These are phyloP conservation scores for Fusarium torreyae DNA, from an alignment of 2,329 filamentous ascomycete species.

Conservation along the genomic window DNA sequence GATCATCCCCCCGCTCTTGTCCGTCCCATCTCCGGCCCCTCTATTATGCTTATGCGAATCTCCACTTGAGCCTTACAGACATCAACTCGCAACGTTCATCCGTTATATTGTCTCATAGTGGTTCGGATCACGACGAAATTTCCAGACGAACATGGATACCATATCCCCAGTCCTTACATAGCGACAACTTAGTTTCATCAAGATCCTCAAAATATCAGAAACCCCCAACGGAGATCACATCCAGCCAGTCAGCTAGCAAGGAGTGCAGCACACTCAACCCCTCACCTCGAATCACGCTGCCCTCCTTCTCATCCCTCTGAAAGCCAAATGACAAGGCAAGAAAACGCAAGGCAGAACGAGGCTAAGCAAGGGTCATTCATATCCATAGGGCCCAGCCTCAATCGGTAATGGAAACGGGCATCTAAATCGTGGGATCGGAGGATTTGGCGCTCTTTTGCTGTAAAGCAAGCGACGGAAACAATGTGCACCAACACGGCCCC, in stretches of 20 bases:
- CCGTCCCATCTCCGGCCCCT: conserved; percentile 30
- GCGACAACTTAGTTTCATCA: not conserved
- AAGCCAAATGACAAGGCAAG: not conserved
- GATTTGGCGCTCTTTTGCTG: conserved; percentile 5
- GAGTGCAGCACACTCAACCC: conserved; percentile 13
- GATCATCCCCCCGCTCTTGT: conserved; percentile 14
- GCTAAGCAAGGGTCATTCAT: conserved; percentile 1
- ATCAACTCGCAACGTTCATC: conserved; percentile 8
- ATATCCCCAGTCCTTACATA: not conserved
- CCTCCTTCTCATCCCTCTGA: conserved; percentile 9
- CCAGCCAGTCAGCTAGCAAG: not conserved
- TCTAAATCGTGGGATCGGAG: conserved; percentile 6
- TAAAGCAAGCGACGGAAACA: conserved; percentile 11
- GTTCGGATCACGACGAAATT: conserved; percentile 1
- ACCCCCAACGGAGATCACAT: not conserved
- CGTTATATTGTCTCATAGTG: conserved; percentile 4
- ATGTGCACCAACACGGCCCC: conserved; percentile 38
- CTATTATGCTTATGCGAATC: conserved; percentile 6
- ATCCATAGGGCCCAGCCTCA: not conserved
- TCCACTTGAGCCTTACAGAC: conserved; percentile 18
- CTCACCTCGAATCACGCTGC: conserved; percentile 30
- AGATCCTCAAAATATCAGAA: not conserved
- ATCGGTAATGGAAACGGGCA: conserved; percentile 1
- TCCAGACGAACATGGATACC: not conserved
- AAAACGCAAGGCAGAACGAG: not conserved